Evolutionary conservation across 331 rosid species (phyloP), one percentile per base, ranked within the genome.

Genomic region (Quercus lobata): DNA sequence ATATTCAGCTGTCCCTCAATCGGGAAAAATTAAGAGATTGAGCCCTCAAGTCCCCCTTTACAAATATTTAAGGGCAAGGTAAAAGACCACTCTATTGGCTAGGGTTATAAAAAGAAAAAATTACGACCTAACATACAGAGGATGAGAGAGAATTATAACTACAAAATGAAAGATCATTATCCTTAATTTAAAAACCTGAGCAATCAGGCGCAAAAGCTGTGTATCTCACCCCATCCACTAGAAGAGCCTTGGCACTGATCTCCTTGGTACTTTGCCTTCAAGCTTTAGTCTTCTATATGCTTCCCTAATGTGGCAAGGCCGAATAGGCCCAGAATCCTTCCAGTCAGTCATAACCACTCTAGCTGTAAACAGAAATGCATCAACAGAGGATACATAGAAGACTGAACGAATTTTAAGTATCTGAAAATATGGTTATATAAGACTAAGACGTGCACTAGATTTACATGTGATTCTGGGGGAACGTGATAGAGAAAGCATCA

Each of bases 241-340:
- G 75, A 88, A 88, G 74, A 86, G 90, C 83, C 89, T 81, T 1
- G 86, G 78, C 6, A 75, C 85, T 24, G 92, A 82, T 72, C 75
- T 88, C 73, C 77, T 84, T 17, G 88, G 90, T 30, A 88, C 87
- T 70, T 88, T 88, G 53, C 92, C 92, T 82, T 88, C 92, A 56
- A 86, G 84, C 88, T 88, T 88, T 56, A 77, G 80, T 76, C 90
- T 81, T 82, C 88, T 70, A 82, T 84, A 86, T 24, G 90, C 86
- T 80, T 88, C 92, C 68, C 92, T 79, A 46, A 88, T 74, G 81
- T 88, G 92, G 79, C 90, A 88, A 55, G 92, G 90, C 62, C 92
- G 78, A 19, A 86, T 79, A 41, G 92, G 88, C 37, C 92, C 92
- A 6, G 85, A 77, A 54, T 88, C 92, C 46, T 73, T 82, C 75